Base-by-base conservation (phyloP, 768 basidiomycete genomes). In the Lentinus brumalis region DNA sequence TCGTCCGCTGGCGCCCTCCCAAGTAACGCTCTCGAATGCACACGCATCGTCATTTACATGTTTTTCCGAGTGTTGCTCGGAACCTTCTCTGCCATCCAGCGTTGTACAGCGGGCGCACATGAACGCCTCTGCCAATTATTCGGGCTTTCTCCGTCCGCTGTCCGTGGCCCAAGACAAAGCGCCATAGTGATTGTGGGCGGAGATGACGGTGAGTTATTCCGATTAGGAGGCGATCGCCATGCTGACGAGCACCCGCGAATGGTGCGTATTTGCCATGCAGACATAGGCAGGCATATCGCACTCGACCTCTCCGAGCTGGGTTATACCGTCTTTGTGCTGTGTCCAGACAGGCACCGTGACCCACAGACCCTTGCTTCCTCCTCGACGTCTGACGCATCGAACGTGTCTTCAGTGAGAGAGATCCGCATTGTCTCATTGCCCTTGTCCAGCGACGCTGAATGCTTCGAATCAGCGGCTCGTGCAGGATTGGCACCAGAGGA, bases 291-390 rank as follows among this genome's bases (percentile, higher is more conserved):
- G 61, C 66, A 68, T 44, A 52, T 68, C 18, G 70, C 73, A 14
- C 64, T 75, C 45, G 64, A 59, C 53, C 71, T 74, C 59, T 75
- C 74, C n/a, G 69, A 74, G 63, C 59, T 67, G n/a, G 74, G 74
- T 18, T 73, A 68, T 58, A 74, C 73, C 12, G 73, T 75, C 41
- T 74, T 75, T 61, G 69, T 67, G 10, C 57, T 75, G 9, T 73
- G 66, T 52, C 66, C 72, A 7, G 64, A 69, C 52, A 59, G 56
- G 32, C 57, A 55, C 31, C 21, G n/a, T 47, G 42, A 35, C 35
- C 56, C 35, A 31, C 56, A 26, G 30, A 35, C 16, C 46, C 5
- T 15, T 14, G 16, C 12, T 2, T 15, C 47, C 50, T 10, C 31
- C 50, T 10, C 31, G 39, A 12, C 60, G 31, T 49, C 30, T 18